Percentiles rank a stretch among this genome's conserved stretches.
Conservation (phyloP, 1,284 basidiomycete species). For the Leucoagaricus sp. region DNA sequence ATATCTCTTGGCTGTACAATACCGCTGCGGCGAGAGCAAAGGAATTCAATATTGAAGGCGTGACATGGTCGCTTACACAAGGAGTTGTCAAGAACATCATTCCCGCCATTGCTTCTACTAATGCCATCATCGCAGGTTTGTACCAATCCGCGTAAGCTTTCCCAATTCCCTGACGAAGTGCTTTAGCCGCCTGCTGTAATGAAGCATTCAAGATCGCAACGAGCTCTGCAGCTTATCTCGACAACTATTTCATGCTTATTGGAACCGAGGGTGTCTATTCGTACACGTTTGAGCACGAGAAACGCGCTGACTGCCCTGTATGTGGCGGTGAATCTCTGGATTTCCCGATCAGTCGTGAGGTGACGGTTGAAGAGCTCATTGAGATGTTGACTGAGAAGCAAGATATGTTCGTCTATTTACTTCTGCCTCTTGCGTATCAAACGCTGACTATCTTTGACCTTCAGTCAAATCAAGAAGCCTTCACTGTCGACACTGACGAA, state of each 20-base stretch:
- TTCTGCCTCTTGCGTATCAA: neutral
- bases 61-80: conserved; percentile 97
- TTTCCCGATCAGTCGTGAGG: conserved; percentile 65
- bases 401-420: conserved; percentile 68
- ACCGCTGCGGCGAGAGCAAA: conserved; percentile 81
- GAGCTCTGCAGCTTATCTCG: conserved; percentile 88
- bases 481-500: conserved; percentile 71
- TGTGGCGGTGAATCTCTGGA: conserved; percentile 91
- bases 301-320: conserved; percentile 92
- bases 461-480: conserved; percentile 91
- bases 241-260: conserved; percentile 98
- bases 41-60: conserved; percentile 95
- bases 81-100: conserved; percentile 99
- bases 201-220: conserved; percentile 99
- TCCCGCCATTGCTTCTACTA: conserved; percentile 95
- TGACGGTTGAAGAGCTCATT: conserved; percentile 83
- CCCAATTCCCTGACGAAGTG: neutral
- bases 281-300: conserved; percentile 96
- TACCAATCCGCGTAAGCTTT: neutral
- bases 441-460: neutral
- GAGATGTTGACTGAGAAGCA: conserved; percentile 84
- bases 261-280: conserved; percentile 98
- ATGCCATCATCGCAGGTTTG: conserved; percentile 91
- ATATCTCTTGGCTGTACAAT: conserved; percentile 93
- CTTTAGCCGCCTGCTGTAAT: conserved; percentile 92